Base-by-base conservation (phyloP, 148 eudicot genomes). In the Camellia lanceoleosa region DNA sequence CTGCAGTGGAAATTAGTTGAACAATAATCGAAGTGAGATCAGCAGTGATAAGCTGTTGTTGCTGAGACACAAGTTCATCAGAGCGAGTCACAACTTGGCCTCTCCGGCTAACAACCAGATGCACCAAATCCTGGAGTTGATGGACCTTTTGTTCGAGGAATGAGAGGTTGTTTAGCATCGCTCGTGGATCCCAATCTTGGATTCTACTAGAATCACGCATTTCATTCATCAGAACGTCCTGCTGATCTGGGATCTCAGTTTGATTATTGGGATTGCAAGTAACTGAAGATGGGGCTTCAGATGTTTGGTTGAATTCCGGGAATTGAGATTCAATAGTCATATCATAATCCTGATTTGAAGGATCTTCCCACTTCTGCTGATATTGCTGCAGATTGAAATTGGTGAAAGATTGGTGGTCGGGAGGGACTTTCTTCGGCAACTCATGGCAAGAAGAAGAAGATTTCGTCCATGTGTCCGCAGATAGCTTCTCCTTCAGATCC, bases 1-100 rank as follows among this genome's bases (percentile, higher is more conserved):
- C 97, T 70, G 99, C 99, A 43, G 97, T 88, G 19, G 99, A 95
- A 80, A 95, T 93, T 82, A 95, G 74, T 74, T 95, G 99, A 71
- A 92, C 88, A 6, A 95, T 95, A 41, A 95, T 93, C 1, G 99
- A 95, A 55, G 99, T 93, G 68, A 95, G 89, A 85, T 95, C 97
- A 65, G 99, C 90, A 2, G 94, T 90, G 80, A 95, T 84, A 41
- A 95, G 94, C 91, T 93, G 97, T 83, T 95, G 94, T 70, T 95
- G 99, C 87, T 93, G 99, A 64, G 82, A 71, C 68, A 87, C 80
- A 80, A 92, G 90, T 66, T 90, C 93, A 49, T 92, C 87, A 13
- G 92, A 75, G 71, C 69, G 84, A 58, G 78, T 81, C 2, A 75
- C 59, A 61, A 62, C 85, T 78, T 88, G 95, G 74, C 84, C 78